Conservation (phyloP, 129 eudicot species). For the Flaveria brownii region DNA sequence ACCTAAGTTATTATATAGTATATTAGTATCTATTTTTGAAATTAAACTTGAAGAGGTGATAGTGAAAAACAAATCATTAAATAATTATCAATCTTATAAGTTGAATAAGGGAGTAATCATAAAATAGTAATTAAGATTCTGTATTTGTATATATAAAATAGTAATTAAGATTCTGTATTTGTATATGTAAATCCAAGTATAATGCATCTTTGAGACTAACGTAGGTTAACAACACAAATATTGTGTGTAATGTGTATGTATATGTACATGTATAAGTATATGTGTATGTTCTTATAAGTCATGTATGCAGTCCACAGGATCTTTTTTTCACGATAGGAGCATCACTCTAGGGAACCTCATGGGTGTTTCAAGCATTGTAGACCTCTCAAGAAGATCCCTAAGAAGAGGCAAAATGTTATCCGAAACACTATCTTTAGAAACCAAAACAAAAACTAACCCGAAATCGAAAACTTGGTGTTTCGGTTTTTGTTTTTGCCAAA, state of each 20-base stretch:
- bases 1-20: no score
- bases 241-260: not conserved
- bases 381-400: conserved; percentile 65
- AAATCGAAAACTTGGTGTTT: conserved; percentile 55
- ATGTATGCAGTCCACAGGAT: conserved; percentile 61
- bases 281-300: not conserved
- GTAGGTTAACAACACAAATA: not conserved
- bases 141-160: no score
- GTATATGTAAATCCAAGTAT: no score
- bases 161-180: no score
- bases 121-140: no score
- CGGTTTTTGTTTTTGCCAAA: conserved; percentile 61
- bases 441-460: conserved; percentile 37
- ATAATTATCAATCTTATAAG: no score
- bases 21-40: no score
- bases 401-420: conserved; percentile 45
- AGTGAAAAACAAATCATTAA: no score
- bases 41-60: no score
- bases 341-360: conserved; percentile 70
- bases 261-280: no score
- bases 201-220: no score
- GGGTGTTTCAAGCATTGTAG: conserved; percentile 60
- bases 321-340: conserved; percentile 71
- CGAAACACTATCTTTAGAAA: conserved; percentile 32
- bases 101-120: no score